Conservation (phyloP, 2,329 filamentous ascomycete genomes). For the Fusarium chuoi region DNA sequence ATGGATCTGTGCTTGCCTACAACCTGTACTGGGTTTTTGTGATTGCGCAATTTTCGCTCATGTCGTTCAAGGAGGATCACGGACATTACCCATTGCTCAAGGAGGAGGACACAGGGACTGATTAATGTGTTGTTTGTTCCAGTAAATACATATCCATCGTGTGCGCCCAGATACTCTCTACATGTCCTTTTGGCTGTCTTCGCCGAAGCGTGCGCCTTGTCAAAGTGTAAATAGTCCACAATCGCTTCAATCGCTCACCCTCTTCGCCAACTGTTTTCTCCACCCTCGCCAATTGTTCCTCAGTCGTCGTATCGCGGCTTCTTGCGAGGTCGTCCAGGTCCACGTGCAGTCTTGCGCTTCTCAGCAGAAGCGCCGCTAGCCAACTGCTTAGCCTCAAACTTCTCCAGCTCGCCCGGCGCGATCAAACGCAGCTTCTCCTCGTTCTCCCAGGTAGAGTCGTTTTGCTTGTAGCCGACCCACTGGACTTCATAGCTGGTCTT, state of each 20-base stretch:
- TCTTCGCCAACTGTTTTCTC: background rate
- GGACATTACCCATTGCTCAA: conserved; percentile 61
- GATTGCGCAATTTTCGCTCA: conserved; percentile 73
- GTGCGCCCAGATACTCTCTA: conserved; percentile 22
- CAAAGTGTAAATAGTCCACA: background rate
- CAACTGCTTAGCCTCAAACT: conserved; percentile 39
- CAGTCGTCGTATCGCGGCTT: conserved; percentile 21
- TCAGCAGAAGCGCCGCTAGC: conserved; percentile 18
- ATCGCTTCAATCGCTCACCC: background rate
- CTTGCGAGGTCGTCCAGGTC: conserved; percentile 41
- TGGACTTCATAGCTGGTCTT: conserved; percentile 40
- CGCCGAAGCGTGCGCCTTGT: background rate
- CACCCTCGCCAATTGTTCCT: background rate
- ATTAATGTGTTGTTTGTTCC: conserved; percentile 7
- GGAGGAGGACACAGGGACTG: conserved; percentile 11
- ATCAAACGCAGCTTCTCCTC: conserved; percentile 38
- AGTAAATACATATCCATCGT: conserved; percentile 29
- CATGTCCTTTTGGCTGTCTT: conserved; percentile 4
- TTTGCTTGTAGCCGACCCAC: conserved; percentile 42
- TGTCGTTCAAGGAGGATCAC: conserved; percentile 73
- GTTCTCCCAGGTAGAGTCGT: conserved; percentile 40
- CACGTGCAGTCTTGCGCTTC: conserved; percentile 39
- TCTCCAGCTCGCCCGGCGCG: conserved; percentile 39
- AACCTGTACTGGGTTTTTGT: conserved; percentile 87
- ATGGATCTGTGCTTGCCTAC: conserved; percentile 86